These are phyloP conservation scores for Aspergillus tanneri DNA, from an alignment of 2,329 filamentous ascomycete genomes.

Conservation along the genomic window DNA sequence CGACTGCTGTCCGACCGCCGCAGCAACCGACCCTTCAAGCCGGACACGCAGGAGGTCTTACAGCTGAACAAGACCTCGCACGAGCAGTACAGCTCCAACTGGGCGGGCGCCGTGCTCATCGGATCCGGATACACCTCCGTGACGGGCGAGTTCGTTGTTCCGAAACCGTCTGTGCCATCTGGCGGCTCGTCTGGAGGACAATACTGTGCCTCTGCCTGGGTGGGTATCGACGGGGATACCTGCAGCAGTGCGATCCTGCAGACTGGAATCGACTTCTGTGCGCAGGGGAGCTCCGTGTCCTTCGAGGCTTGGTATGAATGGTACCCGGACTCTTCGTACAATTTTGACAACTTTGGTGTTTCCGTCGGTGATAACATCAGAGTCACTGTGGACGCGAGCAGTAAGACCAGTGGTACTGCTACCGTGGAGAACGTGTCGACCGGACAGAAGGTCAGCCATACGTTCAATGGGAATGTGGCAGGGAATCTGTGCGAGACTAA, in stretches of 20 bases:
- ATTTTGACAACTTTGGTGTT: constrained; percentile 50
- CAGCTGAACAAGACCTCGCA: constrained; percentile 40
- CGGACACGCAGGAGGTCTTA: constrained; percentile 27
- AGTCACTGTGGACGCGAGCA: constrained; percentile 44
- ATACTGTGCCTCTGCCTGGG: constrained; percentile 52
- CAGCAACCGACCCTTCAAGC: constrained; percentile 34
- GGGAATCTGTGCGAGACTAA: constrained; percentile 53
- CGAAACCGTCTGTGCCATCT: constrained; percentile 44
- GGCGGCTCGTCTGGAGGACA: constrained; percentile 28
- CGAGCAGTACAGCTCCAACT: constrained; percentile 55
- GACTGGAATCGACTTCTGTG: constrained; percentile 57
- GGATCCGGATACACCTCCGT: constrained; percentile 54
- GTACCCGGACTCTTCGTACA: constrained; percentile 57
- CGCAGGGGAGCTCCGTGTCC: constrained; percentile 40
- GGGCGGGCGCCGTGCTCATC: constrained; percentile 58
- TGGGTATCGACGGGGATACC: constrained; percentile 61
- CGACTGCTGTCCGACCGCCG: constrained; percentile 27
- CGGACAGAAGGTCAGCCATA: constrained; percentile 52
- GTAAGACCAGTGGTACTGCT: constrained; percentile 44
- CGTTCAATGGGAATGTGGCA: constrained; percentile 45
- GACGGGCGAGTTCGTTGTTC: constrained; percentile 54
- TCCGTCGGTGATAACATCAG: constrained; percentile 45
- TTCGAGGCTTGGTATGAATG: constrained; percentile 62
- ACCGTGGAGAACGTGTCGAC: constrained; percentile 53
- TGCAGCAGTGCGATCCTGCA: constrained; percentile 55